phyloP scores from a whole-genome alignment of 1,139 yeast species.

The Candida pseudoviswanathii region DNA sequence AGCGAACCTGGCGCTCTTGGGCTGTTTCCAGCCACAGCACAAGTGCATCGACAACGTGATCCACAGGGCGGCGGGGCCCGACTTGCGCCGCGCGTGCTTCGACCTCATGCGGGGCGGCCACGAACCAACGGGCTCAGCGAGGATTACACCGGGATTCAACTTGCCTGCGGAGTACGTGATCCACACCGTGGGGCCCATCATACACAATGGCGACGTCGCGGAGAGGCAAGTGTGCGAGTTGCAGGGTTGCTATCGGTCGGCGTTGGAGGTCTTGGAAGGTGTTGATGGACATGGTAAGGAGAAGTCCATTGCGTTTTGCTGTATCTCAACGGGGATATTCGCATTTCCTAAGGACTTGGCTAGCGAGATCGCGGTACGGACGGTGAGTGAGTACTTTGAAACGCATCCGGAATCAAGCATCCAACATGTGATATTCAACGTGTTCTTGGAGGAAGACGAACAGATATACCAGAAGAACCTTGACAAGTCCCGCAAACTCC shows the following conservation, averaged over 20 bases:
- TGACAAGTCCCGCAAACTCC: background rate
- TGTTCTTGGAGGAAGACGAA: constrained; percentile 10
- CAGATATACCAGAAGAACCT: constrained; percentile 1
- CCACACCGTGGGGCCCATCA: constrained; percentile 13
- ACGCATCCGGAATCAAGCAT: constrained; percentile 5
- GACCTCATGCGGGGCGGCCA: constrained; percentile 8
- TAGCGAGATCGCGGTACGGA: constrained; percentile 8
- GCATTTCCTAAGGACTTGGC: constrained; percentile 10
- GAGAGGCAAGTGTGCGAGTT: constrained; percentile 1
- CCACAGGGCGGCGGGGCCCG: constrained; percentile 12
- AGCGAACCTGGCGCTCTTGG: constrained; percentile 11
- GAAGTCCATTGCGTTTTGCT: constrained; percentile 13
- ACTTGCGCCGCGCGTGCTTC: constrained; percentile 11
- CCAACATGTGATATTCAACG: constrained; percentile 11
- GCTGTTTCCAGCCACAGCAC: constrained; percentile 14
- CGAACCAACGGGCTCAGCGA: constrained; percentile 9
- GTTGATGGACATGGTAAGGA: background rate
- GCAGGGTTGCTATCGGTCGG: constrained; percentile 9
- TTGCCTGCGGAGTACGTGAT: constrained; percentile 9
- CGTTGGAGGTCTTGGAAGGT: constrained; percentile 7
- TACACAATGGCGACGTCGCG: constrained; percentile 1
- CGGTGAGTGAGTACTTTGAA: constrained; percentile 6
- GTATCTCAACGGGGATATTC: constrained; percentile 14
- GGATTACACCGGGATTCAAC: constrained; percentile 11
- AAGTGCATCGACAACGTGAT: constrained; percentile 14